A percentile compares a stretch with the other conserved stretches of the same genome.
Conservation (phyloP, 2,329 filamentous ascomycete genomes). For the Fusarium paranaense region DNA sequence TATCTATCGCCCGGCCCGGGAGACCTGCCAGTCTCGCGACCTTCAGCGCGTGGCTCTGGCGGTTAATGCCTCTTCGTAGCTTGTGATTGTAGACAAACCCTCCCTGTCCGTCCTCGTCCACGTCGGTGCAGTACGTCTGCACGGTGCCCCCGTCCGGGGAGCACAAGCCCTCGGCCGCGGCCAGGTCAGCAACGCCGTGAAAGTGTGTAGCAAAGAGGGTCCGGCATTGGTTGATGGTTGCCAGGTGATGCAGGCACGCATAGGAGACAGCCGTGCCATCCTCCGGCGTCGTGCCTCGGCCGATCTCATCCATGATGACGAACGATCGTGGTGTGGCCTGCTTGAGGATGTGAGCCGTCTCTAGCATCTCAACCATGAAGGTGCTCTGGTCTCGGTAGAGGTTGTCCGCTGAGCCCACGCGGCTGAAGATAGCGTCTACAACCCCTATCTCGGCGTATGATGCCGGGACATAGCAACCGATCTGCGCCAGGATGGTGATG, state of each 20-base stretch:
- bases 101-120: slow-evolving; percentile 76
- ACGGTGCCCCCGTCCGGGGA: slow-evolving; percentile 57
- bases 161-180: slow-evolving; percentile 61
- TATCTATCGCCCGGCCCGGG: slow-evolving; percentile 76
- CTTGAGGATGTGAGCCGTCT: slow-evolving; percentile 90
- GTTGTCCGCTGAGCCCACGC: slow-evolving; percentile 93
- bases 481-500: slow-evolving; percentile 92
- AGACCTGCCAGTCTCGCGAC: slow-evolving; percentile 90
- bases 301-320: slow-evolving; percentile 98
- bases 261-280: slow-evolving; percentile 92
- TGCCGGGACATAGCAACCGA: slow-evolving; percentile 92
- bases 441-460: slow-evolving; percentile 86
- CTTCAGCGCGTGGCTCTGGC: slow-evolving; percentile 90
- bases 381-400: slow-evolving; percentile 95
- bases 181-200: slow-evolving; percentile 84
- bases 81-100: slow-evolving; percentile 90
- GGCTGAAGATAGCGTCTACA: slow-evolving; percentile 95
- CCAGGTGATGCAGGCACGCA: slow-evolving; percentile 87
- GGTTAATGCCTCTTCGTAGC: slow-evolving; percentile 84
- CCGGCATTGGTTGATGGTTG: slow-evolving; percentile 80
- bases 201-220: slow-evolving; percentile 97
- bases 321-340: slow-evolving; percentile 87
- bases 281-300: slow-evolving; percentile 91
- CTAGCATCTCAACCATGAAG: slow-evolving; percentile 99
- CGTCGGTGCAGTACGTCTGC: slow-evolving; percentile 88